These are phyloP conservation scores for Phytophthora sp. DNA, from an alignment of 352 stramenopile genomes.

Conservation along the genomic window DNA sequence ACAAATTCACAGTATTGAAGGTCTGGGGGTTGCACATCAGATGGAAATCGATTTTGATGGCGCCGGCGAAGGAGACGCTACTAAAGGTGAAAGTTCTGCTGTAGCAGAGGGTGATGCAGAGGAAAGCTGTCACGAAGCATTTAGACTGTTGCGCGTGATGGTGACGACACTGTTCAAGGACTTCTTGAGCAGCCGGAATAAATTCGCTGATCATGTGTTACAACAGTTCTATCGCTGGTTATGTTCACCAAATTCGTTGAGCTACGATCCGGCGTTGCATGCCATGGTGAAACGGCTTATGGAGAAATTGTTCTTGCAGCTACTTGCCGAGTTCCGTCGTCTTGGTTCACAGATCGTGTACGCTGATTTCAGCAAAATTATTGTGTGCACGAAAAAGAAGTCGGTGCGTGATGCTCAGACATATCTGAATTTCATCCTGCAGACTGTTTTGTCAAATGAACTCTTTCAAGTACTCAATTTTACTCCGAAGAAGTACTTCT, in stretches of 20 bases:
- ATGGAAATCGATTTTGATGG: constrained; percentile 74
- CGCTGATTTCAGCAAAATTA: constrained; percentile 77
- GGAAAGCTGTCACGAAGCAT: constrained; percentile 92
- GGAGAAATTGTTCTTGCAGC: constrained; percentile 92
- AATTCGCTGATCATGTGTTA: constrained; percentile 96
- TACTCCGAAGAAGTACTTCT: constrained; percentile 85
- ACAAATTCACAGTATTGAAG: constrained; percentile 80
- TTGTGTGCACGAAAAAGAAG: constrained; percentile 72
- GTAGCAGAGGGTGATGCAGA: constrained; percentile 69
- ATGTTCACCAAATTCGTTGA: constrained; percentile 88
- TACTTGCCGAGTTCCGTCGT: constrained; percentile 94
- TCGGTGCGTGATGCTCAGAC: constrained; percentile 90
- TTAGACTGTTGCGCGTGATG: constrained; percentile 91
- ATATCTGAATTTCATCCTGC: constrained; percentile 96
- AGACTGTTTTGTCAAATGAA: constrained; percentile 88
- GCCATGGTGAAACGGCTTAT: constrained; percentile 95
- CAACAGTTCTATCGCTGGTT: constrained; percentile 97
- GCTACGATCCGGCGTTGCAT: constrained; percentile 96
- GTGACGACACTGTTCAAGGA: constrained; percentile 96
- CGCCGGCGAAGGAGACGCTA: constrained; percentile 17
- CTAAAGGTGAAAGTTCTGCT: constrained; percentile 9
- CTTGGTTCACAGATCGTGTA: constrained; percentile 96
- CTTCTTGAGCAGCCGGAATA: constrained; percentile 87
- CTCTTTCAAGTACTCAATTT: constrained; percentile 86
- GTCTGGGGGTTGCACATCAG: constrained; percentile 58